Evolutionary conservation across 345 rosid species (phyloP).

Genomic region (Aquilaria yunnanensis): DNA sequence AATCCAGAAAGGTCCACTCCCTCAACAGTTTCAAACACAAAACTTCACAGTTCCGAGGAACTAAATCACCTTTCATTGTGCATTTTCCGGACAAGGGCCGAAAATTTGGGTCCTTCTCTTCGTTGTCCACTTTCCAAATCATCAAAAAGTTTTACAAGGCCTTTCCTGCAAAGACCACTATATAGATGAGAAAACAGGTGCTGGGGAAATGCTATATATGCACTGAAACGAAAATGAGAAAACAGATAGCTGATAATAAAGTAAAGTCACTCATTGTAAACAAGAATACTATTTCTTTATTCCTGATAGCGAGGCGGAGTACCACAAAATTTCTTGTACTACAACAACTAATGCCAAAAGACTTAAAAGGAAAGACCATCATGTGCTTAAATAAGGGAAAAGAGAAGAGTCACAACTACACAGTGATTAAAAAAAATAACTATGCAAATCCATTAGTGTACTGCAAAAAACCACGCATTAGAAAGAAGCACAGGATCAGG

Average conservation of each 20-base stretch:
- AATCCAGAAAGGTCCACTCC: background rate
- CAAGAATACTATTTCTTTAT: no score
- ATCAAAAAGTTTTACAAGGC: conserved; percentile 62
- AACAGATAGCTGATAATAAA: no score
- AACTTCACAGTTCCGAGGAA: background rate
- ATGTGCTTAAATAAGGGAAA: no score
- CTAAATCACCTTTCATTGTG: conserved; percentile 54
- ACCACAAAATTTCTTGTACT: no score
- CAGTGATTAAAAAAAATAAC: no score
- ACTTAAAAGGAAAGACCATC: no score
- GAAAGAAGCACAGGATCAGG: no score
- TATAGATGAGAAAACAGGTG: background rate
- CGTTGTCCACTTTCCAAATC: conserved; percentile 56
- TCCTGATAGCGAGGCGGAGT: no score
- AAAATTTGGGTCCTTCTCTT: conserved; percentile 40
- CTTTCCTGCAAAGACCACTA: conserved; percentile 44
- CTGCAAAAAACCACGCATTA: no score
- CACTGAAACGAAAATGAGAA: background rate
- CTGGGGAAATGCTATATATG: background rate
- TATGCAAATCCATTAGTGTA: no score
- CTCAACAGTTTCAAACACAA: background rate
- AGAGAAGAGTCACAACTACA: no score
- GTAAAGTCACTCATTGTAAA: background rate
- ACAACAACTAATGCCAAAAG: no score
- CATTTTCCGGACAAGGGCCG: conserved; percentile 48